These are phyloP conservation scores for Colletotrichum trifolii DNA, from an alignment of 2,329 filamentous ascomycete genomes.

Conservation along the genomic window DNA sequence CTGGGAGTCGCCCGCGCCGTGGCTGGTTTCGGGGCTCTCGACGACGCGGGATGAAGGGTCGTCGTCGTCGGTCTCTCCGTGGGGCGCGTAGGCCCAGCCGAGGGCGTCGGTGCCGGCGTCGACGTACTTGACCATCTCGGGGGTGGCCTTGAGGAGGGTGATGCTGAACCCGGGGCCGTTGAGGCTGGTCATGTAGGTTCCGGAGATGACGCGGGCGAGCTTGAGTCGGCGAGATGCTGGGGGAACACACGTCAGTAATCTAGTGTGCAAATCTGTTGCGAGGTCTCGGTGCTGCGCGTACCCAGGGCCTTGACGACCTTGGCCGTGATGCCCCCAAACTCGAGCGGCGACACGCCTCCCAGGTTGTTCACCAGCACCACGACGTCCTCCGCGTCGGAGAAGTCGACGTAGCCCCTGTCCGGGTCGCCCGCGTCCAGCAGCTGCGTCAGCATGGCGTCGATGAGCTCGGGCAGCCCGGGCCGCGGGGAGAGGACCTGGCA, in stretches of 20 bases:
- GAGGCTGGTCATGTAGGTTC: constrained; percentile 78
- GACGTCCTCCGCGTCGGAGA: constrained; percentile 66
- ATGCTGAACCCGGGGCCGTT: constrained; percentile 79
- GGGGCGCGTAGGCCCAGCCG: constrained; percentile 64
- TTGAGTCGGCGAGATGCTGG: constrained; percentile 8
- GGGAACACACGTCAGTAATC: not conserved
- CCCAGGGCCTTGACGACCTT: constrained; percentile 72
- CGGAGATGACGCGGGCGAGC: constrained; percentile 60
- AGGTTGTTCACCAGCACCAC: constrained; percentile 77
- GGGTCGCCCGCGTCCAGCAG: constrained; percentile 70
- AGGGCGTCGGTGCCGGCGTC: constrained; percentile 75
- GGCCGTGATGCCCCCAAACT: constrained; percentile 74
- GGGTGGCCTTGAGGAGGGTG: constrained; percentile 72
- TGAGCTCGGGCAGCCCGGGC: constrained; percentile 55
- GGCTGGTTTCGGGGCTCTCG: constrained; percentile 68
- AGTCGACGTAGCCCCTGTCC: constrained; percentile 71
- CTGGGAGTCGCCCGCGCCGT: constrained; percentile 55
- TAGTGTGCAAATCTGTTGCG: constrained; percentile 53
- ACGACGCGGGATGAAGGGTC: constrained; percentile 68
- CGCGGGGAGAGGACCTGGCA: constrained; percentile 60
- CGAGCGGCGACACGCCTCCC: constrained; percentile 74
- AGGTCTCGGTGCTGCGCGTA: constrained; percentile 61
- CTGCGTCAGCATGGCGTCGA: constrained; percentile 73
- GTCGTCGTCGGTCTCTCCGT: constrained; percentile 39
- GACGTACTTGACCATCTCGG: constrained; percentile 72